A percentile compares a stretch with the other conserved stretches of the same genome.
Conservation (phyloP, 1,139 yeast species). For the Debaryomyces nepalensis region DNA sequence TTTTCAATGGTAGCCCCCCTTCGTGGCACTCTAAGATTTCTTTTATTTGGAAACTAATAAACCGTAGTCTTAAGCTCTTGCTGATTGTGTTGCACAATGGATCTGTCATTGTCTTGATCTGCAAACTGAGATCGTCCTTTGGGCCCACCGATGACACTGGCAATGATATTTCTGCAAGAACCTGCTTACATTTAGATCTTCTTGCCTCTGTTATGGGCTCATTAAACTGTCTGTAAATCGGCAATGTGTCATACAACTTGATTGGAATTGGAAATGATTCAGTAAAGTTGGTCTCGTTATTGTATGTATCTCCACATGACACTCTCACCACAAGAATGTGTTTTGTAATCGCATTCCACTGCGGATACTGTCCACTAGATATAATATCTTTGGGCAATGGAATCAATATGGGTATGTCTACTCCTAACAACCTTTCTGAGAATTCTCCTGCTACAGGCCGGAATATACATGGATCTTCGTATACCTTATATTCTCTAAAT, state of each 20-base stretch:
- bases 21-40: conserved; percentile 55
- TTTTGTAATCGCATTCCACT: conserved; percentile 47
- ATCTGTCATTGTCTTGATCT: conserved; percentile 44
- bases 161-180: conserved; percentile 45
- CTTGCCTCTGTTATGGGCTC: conserved; percentile 49
- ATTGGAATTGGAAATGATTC: conserved; percentile 53
- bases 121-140: conserved; percentile 45
- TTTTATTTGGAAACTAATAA: conserved; percentile 51
- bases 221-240: conserved; percentile 57
- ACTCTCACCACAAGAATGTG: conserved; percentile 43
- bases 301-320: conserved; percentile 36
- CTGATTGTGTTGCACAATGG: conserved; percentile 36
- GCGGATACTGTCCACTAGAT: conserved; percentile 45
- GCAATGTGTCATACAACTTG: conserved; percentile 56
- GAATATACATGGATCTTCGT: conserved; percentile 43
- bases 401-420: conserved; percentile 63
- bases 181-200: conserved; percentile 46
- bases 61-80: conserved; percentile 48
- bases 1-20: conserved; percentile 49
- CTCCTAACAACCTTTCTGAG: conserved; percentile 47
- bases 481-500: conserved; percentile 37
- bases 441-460: conserved; percentile 44
- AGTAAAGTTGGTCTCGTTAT: conserved; percentile 34
- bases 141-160: conserved; percentile 59
- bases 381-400: conserved; percentile 60